Percentiles rank a stretch among this genome's conserved stretches.
phyloP scores from a whole-genome alignment of 352 stramenopile species.

The Phytophthora agathidicida region DNA sequence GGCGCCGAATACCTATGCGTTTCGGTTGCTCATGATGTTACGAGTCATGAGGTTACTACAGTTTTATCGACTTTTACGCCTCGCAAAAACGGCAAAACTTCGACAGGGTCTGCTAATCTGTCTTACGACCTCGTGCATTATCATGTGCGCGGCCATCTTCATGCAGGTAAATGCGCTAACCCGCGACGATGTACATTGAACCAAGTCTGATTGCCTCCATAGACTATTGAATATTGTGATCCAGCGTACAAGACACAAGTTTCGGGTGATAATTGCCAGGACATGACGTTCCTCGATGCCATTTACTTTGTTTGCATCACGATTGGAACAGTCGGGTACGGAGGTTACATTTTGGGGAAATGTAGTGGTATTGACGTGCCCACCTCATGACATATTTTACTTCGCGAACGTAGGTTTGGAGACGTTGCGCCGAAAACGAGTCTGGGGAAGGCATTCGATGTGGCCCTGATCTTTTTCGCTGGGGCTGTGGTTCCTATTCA shows the following conservation, averaged over 20 bases:
- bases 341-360: background rate
- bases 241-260: conserved; percentile 24
- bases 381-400: too few relatives aligned
- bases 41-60: conserved; percentile 63
- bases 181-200: too few relatives aligned
- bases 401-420: conserved; percentile 60
- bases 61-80: conserved; percentile 62
- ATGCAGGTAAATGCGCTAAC: conserved; percentile 67
- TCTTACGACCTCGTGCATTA: conserved; percentile 61
- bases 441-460: conserved; percentile 68
- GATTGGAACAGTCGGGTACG: conserved; percentile 81
- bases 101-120: conserved; percentile 59
- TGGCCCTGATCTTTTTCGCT: conserved; percentile 79
- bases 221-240: conserved; percentile 76
- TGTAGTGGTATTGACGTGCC: too few relatives aligned
- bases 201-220: background rate
- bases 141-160: conserved; percentile 63
- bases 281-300: conserved; percentile 75
- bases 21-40: conserved; percentile 71
- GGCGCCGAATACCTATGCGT: conserved; percentile 46
- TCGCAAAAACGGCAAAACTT: conserved; percentile 64
- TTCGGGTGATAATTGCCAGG: conserved; percentile 52
- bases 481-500: conserved; percentile 69
- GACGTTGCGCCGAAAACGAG: conserved; percentile 71
- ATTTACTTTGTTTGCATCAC: conserved; percentile 89